These are phyloP conservation scores for Lithocarpus polystachyus DNA, from an alignment of 306 rosid species.

Conservation along the genomic window DNA sequence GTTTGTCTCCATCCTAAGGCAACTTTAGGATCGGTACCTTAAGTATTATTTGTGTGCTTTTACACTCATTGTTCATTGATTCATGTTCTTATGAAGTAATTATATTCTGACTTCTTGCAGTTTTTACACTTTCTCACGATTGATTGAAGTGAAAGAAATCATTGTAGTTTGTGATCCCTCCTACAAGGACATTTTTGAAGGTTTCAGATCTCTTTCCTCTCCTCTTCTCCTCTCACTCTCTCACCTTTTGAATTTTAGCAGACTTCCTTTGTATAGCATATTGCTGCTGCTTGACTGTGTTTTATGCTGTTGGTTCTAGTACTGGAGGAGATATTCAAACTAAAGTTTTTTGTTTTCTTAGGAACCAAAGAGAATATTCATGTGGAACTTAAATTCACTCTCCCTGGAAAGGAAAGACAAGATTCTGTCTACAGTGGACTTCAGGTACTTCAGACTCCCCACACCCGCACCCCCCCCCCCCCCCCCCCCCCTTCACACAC, in stretches of 20 bases:
- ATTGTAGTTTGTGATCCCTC: constrained; percentile 96
- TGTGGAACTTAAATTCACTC: constrained; percentile 60
- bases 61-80: neutral
- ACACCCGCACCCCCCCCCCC: too few species aligned
- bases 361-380: constrained; percentile 45
- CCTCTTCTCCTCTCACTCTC: neutral
- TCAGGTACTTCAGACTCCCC: constrained; percentile 41
- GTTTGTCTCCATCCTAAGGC: neutral
- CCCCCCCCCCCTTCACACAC: too few species aligned
- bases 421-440: constrained; percentile 92
- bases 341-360: constrained; percentile 25
- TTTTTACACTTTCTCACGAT: constrained; percentile 65
- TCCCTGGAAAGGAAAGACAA: constrained; percentile 98
- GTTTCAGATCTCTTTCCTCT: constrained; percentile 17
- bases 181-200: constrained; percentile 74
- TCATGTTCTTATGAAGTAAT: constrained; percentile 2
- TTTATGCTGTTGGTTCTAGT: neutral
- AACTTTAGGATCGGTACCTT: neutral
- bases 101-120: constrained; percentile 42
- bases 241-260: neutral
- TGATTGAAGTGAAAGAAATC: constrained; percentile 82
- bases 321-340: constrained; percentile 2
- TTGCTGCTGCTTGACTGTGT: neutral
- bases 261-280: constrained; percentile 1
- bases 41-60: neutral